Percentiles rank a stretch among this genome's conserved stretches.
Conservation (phyloP, 805 yeast genomes). For the Wickerhamiella azymoides region DNA sequence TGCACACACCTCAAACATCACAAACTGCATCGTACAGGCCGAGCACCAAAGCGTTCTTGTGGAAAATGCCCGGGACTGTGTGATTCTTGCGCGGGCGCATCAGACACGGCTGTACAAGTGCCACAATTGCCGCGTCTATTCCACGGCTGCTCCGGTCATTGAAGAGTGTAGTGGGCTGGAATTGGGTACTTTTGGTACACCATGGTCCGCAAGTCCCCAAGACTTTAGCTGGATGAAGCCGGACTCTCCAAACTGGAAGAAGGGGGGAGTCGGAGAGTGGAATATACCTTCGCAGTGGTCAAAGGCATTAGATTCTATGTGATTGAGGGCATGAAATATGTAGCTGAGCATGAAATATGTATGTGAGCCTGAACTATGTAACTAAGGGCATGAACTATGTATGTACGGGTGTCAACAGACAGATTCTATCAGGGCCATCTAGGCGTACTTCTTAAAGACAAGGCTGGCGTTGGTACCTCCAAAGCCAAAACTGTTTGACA, state of each 20-base stretch:
- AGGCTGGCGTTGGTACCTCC: conserved; percentile 90
- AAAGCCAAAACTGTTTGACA: conserved; percentile 90
- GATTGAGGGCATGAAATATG: background rate
- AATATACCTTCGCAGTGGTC: background rate
- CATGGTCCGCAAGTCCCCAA: background rate
- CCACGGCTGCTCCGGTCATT: background rate
- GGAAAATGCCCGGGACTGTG: background rate
- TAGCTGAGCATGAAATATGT: no score
- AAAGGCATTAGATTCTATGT: background rate
- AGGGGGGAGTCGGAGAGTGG: background rate
- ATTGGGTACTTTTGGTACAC: background rate
- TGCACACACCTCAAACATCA: background rate
- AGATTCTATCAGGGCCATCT: no score
- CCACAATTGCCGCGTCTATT: background rate
- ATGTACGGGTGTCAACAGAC: background rate
- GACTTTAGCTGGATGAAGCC: background rate
- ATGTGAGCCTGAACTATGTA: no score
- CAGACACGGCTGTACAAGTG: background rate
- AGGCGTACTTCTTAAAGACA: conserved; percentile 14
- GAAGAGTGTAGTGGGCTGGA: background rate
- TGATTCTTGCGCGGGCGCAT: background rate
- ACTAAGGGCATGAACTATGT: background rate
- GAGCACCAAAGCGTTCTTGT: background rate
- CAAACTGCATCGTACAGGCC: background rate
- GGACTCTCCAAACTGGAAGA: background rate